phyloP scores from a whole-genome alignment of 2,329 filamentous ascomycete species.

The Fusarium sarcochroum region DNA sequence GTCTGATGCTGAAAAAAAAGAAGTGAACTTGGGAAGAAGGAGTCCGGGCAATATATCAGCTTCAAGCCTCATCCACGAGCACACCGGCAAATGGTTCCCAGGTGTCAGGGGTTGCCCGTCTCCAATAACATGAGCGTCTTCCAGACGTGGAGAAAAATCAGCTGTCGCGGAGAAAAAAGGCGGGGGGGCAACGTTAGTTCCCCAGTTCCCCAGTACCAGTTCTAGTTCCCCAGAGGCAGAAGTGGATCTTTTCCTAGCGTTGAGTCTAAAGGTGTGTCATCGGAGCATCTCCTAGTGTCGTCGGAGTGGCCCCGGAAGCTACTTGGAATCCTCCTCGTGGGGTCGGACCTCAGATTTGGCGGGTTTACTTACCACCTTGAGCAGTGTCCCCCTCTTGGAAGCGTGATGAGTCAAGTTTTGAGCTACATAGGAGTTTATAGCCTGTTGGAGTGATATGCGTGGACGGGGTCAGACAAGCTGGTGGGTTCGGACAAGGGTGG shows the following conservation, averaged over 20 bases:
- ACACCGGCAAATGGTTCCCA: no score
- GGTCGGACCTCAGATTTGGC: not conserved
- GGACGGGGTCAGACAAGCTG: no score
- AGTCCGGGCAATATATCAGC: constrained; percentile 7
- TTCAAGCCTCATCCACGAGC: no score
- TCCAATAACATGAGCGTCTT: not conserved
- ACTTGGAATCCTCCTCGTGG: not conserved
- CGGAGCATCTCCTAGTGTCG: constrained; percentile 12
- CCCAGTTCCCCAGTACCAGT: constrained; percentile 3
- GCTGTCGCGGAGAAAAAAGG: constrained; percentile 1
- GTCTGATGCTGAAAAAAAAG: not conserved
- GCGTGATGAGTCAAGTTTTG: not conserved
- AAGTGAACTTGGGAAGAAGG: not conserved
- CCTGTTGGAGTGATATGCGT: no score
- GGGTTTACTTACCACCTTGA: not conserved
- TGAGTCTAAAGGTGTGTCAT: not conserved
- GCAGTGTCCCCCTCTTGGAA: not conserved
- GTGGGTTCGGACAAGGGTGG: no score
- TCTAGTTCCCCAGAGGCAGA: not conserved
- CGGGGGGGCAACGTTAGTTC: constrained; percentile 3
- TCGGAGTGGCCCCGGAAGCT: constrained; percentile 10
- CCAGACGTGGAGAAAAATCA: constrained; percentile 1
- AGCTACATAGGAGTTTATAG: not conserved
- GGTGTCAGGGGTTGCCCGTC: not conserved
- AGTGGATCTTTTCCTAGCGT: not conserved